Evolutionary conservation across 306 rosid genomes (phyloP).

Genomic region (Vicia faba): DNA sequence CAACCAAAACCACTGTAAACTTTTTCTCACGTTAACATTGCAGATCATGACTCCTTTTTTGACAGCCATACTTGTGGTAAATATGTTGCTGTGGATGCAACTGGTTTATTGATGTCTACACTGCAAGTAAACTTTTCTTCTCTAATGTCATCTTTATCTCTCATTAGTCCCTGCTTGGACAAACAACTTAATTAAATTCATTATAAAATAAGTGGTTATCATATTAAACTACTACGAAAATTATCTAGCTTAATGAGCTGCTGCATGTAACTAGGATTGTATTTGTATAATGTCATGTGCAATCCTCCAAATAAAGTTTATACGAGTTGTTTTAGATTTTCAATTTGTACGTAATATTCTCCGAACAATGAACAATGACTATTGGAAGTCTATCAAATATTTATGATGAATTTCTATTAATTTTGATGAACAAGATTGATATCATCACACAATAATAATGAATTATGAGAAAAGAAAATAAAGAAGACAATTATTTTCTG

Average conservation of each 20-base stretch:
- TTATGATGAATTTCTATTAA: no score
- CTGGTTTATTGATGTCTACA: conserved; percentile 66
- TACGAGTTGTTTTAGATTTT: neutral
- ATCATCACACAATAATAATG: no score
- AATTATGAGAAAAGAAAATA: no score
- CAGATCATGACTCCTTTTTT: conserved; percentile 87
- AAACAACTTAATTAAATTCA: no score
- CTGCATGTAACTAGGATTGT: conserved; percentile 3
- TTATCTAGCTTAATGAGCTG: neutral
- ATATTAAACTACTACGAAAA: no score
- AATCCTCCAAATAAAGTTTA: neutral
- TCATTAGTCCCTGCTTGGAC: no score
- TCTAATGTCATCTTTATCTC: neutral
- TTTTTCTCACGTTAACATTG: conserved; percentile 24
- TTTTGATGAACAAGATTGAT: no score
- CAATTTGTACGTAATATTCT: neutral
- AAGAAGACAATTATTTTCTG: no score
- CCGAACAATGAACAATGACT: no score
- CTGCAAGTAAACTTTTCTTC: conserved; percentile 50
- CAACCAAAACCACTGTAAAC: neutral
- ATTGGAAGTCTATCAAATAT: no score
- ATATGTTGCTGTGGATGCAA: conserved; percentile 80
- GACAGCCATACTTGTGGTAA: conserved; percentile 85
- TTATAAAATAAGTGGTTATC: no score
- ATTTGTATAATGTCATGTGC: neutral